Base-by-base conservation (phyloP, 768 basidiomycete genomes). In the Kondoa malvinella region DNA sequence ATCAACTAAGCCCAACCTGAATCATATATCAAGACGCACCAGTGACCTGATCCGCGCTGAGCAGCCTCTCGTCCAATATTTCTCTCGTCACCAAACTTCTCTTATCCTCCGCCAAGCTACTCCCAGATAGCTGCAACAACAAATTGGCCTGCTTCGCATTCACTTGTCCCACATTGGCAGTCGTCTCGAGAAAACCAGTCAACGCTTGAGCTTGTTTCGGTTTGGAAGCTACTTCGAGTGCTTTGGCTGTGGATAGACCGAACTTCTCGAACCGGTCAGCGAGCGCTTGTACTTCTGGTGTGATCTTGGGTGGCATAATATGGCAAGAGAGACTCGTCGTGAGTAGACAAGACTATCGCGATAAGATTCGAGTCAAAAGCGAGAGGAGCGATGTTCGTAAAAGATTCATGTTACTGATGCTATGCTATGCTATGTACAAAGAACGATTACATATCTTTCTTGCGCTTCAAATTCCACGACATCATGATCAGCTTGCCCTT, bases 31-130 rank as follows among this genome's bases (percentile, higher is more conserved):
- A 34, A 27, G 3, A 61, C 26, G 29, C 64, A 3, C 21, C 26
- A 14, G 83, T 80, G 29, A 95, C 84, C 80, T 96, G 92, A 76
- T 96, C 94, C 1, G 84, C 82, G 34, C 82, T 84, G 78, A 86
- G 88, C 68, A 97, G 77, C 71, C 83, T 83, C 26, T 83, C 85
- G 66, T 85, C 82, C n/a, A 84, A 76, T 72, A 97, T 85, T 70
- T 81, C 83, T n/a, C 31, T 66, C 2, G 68, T 66, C n/a, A 70
- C 59, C 25, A 70, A 34, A 14, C 21, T 33, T 27, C 56, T 40
- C 33, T 68, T 31, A 21, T 67, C 59, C 17, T 61, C 57, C 26
- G 25, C n/a, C 63, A 70, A 33, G 21, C 25, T 63, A 17, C 40
- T 34, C 3, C 68, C 64, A 14, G 59, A 58, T 8, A 70, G 59